Base-by-base conservation (phyloP, 2,329 filamentous ascomycete species). In the Calonectria honghensis region DNA sequence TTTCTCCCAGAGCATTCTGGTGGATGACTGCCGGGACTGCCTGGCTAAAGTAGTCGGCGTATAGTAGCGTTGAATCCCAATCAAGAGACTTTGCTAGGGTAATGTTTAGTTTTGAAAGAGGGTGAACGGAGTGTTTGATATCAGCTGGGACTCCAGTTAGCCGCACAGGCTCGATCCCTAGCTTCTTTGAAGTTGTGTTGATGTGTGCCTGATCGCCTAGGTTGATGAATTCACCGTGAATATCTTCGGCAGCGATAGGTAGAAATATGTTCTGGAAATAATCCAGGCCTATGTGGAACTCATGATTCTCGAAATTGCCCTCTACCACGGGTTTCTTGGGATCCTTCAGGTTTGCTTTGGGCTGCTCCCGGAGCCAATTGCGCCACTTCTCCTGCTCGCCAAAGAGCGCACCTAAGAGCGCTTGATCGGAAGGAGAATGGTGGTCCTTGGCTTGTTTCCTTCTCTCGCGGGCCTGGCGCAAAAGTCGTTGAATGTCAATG, bases 31-130 rank as follows among this genome's bases (percentile, higher is more conserved):
- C 57, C 13, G 57, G 57, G 27, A 63, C 57, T 29, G 57, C 57
- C 11, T 63, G 32, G 57, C 57, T 63, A 63, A 63, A 63, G 35
- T 63, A 63, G 37, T 63, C 57, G 35, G 57, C 35, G 18, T 63
- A 63, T 14, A 63, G 24, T 6, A 14, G 57, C 2, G 37, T 63
- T 35, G 20, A 6, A 3, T 16, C 24, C 57, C 57, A 63, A 41
- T 20, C 35, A 11, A 13, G 57, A 31, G 16, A 14, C 4, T 41
- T 14, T 61, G 39, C 11, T 4, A 27, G 32, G 1, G 57, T 27
- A 37, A 61, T 27, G 3, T 39, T 61, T 13, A 35, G 20, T 24
- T 14, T 14, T 24, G 20, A 18, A 24, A 61, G 57, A 11, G 57
- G 57, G 27, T 63, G 57, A 5, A 11, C 6, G 27, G 57, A 41